phyloP scores from a whole-genome alignment of 169 alveolate species.

The Plasmodium adleri region DNA sequence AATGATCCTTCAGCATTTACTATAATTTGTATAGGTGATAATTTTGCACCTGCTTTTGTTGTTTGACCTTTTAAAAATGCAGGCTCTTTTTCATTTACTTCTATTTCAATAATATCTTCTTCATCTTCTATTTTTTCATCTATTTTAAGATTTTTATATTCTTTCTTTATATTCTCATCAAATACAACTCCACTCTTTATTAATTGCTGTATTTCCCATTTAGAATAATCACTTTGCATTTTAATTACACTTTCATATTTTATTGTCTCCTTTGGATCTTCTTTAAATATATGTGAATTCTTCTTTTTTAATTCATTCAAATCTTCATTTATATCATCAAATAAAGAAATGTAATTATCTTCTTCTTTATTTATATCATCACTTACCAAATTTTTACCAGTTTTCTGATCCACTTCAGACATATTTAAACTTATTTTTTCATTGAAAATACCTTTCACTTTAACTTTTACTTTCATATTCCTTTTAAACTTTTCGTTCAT shows the following conservation, averaged over 20 bases:
- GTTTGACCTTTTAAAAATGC: slow-evolving; percentile 97
- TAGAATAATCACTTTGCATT: slow-evolving; percentile 80
- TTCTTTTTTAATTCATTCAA: slow-evolving; percentile 27
- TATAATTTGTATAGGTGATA: slow-evolving; percentile 93
- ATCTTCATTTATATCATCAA: slow-evolving; percentile 41
- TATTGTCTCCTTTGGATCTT: slow-evolving; percentile 44
- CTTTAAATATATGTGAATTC: slow-evolving; percentile 5
- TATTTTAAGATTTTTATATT: slow-evolving; percentile 35
- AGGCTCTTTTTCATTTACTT: slow-evolving; percentile 94
- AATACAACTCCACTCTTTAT: slow-evolving; percentile 78
- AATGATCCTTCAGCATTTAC: slow-evolving; percentile 95
- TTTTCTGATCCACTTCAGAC: slow-evolving; percentile 88
- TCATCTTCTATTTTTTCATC: slow-evolving; percentile 80
- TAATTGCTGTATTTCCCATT: slow-evolving; percentile 86
- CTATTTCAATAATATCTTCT: slow-evolving; percentile 88
- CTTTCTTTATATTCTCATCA: slow-evolving; percentile 72
- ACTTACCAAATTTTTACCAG: slow-evolving; percentile 80
- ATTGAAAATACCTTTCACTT: slow-evolving; percentile 68
- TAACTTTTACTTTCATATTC: slow-evolving; percentile 79
- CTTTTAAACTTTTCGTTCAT: slow-evolving; percentile 42
- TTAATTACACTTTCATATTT: slow-evolving; percentile 78
- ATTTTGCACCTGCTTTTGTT: slow-evolving; percentile 91
- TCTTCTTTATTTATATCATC: slow-evolving; percentile 9
- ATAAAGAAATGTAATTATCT: neutral
- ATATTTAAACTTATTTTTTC: slow-evolving; percentile 86